Conservation (phyloP, 805 yeast genomes). For the Barnettozyma californica region DNA sequence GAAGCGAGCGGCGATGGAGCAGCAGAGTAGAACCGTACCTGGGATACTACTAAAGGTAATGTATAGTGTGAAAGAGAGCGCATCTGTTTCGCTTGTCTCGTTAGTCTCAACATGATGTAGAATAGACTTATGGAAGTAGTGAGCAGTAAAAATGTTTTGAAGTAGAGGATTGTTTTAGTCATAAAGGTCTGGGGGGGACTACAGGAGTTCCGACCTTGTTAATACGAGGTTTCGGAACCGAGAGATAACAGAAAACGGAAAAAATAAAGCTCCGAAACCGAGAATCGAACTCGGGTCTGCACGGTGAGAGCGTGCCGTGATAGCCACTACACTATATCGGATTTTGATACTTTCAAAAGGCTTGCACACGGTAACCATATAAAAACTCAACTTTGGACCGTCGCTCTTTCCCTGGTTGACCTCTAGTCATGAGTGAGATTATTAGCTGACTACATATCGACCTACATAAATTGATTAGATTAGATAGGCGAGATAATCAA, state of each 20-base stretch:
- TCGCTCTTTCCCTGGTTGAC: neutral
- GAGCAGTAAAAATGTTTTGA: no score
- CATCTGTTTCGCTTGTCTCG: neutral
- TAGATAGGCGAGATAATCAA: no score
- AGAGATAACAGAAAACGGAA: no score
- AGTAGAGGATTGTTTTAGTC: neutral
- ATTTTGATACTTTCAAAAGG: neutral
- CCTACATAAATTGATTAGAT: no score
- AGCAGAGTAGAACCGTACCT: neutral
- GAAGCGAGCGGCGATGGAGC: neutral
- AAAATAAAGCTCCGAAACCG: neutral
- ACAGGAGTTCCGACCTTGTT: neutral
- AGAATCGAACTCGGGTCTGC: constrained; percentile 3
- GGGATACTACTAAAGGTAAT: neutral
- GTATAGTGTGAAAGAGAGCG: neutral
- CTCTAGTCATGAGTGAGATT: neutral
- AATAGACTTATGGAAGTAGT: neutral
- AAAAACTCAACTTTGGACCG: no score
- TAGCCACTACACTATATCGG: constrained; percentile 2
- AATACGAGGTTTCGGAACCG: no score
- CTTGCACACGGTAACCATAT: no score
- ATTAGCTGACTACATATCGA: no score
- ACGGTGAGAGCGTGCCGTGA: constrained; percentile 4
- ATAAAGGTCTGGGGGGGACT: neutral
- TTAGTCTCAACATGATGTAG: neutral